Percentiles rank a stretch among this genome's conserved stretches.
These are phyloP conservation scores for Talaromyces sp. DNA, from an alignment of 2,329 filamentous ascomycete species.

Conservation along the genomic window DNA sequence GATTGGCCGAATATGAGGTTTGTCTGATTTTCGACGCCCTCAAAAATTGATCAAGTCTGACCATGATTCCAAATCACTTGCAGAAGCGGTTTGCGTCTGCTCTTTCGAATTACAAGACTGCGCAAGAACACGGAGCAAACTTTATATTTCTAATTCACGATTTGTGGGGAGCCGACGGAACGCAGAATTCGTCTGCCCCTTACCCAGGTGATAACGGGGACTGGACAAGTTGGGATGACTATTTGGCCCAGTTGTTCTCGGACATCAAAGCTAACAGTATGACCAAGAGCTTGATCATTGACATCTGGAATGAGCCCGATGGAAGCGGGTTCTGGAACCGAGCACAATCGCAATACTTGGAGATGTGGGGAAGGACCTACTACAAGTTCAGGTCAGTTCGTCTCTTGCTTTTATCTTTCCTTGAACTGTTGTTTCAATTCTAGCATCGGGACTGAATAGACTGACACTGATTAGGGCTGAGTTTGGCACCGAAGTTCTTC, in stretches of 20 bases:
- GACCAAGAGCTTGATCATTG: constrained; percentile 38
- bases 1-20: constrained; percentile 18
- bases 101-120: constrained; percentile 35
- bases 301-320: constrained; percentile 57
- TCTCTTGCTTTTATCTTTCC: neutral
- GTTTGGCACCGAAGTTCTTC: constrained; percentile 14
- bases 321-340: constrained; percentile 37
- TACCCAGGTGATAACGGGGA: constrained; percentile 52
- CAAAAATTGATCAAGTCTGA: neutral
- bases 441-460: constrained; percentile 38
- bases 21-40: neutral
- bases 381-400: constrained; percentile 12
- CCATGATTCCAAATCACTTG: neutral
- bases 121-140: constrained; percentile 40
- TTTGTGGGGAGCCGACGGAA: constrained; percentile 49
- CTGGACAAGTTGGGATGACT: constrained; percentile 37
- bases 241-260: constrained; percentile 19
- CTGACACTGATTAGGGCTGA: constrained; percentile 20
- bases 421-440: constrained; percentile 28
- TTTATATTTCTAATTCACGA: constrained; percentile 50
- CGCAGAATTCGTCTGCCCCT: constrained; percentile 27
- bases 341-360: constrained; percentile 29
- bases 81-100: neutral
- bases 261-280: constrained; percentile 15
- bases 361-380: constrained; percentile 15